Conservation (phyloP, 805 yeast species). For the Ogataea salicorniae region DNA sequence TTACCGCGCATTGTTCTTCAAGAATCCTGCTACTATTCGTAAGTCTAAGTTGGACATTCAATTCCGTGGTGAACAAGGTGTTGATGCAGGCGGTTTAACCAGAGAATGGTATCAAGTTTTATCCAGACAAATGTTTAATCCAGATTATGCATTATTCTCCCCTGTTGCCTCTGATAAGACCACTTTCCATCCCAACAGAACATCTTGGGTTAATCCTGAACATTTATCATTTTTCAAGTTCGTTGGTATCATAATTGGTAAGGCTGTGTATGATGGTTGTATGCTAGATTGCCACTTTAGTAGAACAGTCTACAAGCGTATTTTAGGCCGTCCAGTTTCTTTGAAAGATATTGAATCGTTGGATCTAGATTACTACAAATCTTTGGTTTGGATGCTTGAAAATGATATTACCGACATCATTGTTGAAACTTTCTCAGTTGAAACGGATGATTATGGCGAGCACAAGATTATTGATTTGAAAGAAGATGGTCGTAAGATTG, state of each 20-base stretch:
- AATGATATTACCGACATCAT: slow-evolving; percentile 61
- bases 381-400: slow-evolving; percentile 77
- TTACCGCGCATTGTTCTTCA: slow-evolving; percentile 75
- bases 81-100: slow-evolving; percentile 97
- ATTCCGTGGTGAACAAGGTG: slow-evolving; percentile 93
- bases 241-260: slow-evolving; percentile 90
- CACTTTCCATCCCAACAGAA: slow-evolving; percentile 91
- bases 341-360: slow-evolving; percentile 91
- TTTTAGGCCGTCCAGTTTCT: slow-evolving; percentile 74
- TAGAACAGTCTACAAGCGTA: slow-evolving; percentile 86
- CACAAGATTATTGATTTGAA: slow-evolving; percentile 77
- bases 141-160: slow-evolving; percentile 85
- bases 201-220: slow-evolving; percentile 90
- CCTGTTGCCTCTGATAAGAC: slow-evolving; percentile 91
- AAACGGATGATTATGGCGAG: slow-evolving; percentile 90
- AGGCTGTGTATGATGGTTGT: slow-evolving; percentile 84
- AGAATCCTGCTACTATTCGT: slow-evolving; percentile 66
- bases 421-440: slow-evolving; percentile 90
- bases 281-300: slow-evolving; percentile 92
- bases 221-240: slow-evolving; percentile 90
- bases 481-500: slow-evolving; percentile 74
- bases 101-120: slow-evolving; percentile 97
- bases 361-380: slow-evolving; percentile 88
- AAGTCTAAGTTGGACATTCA: slow-evolving; percentile 68
- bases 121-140: slow-evolving; percentile 92